These are phyloP conservation scores for Penicillium sp. DNA, from an alignment of 2,329 filamentous ascomycete genomes.

Conservation along the genomic window DNA sequence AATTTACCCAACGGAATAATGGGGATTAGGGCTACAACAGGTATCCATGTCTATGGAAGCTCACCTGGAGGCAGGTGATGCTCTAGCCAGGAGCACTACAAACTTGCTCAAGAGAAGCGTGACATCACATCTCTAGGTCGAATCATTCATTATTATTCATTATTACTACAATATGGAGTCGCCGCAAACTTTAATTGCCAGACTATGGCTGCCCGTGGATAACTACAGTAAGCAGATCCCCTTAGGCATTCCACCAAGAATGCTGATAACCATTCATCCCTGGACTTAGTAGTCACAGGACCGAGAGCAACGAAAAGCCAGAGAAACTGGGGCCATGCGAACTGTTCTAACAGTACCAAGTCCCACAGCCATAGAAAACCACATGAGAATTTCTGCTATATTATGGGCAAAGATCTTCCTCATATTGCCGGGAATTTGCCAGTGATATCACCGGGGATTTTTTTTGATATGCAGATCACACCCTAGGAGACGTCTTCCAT, in stretches of 20 bases:
- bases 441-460: not conserved
- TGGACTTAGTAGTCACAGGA: not conserved
- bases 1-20: too few species aligned
- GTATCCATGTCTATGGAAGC: not conserved
- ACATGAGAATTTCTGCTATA: too few species aligned
- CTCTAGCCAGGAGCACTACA: not conserved
- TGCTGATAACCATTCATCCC: not conserved
- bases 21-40: not conserved
- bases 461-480: not conserved
- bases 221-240: not conserved
- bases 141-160: not conserved
- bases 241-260: constrained; percentile 1
- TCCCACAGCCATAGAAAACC: too few species aligned
- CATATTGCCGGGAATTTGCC: not conserved
- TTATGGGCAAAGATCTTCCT: not conserved
- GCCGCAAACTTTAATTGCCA: not conserved
- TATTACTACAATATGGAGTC: not conserved
- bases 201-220: not conserved
- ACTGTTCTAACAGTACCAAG: too few species aligned
- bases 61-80: not conserved
- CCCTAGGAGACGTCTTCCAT: not conserved
- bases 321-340: too few species aligned
- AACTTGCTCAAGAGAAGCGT: not conserved
- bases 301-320: not conserved
- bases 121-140: not conserved